phyloP scores from a whole-genome alignment of 2,329 filamentous ascomycete species.

The Calonectria naviculata region DNA sequence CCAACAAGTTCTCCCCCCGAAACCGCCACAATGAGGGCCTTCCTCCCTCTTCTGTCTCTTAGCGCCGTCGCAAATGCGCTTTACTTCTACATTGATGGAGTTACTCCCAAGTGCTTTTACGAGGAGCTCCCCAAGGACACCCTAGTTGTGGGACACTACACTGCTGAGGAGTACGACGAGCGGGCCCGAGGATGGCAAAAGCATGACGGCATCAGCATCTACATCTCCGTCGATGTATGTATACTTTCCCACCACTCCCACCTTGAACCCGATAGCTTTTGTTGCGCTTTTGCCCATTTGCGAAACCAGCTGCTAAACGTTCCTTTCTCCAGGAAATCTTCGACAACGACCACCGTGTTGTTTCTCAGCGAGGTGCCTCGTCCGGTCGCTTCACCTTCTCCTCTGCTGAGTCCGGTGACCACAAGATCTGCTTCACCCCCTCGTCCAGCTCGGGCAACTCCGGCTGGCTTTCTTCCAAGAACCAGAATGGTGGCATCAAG shows the following conservation, averaged over 20 bases:
- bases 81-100: conserved; percentile 95
- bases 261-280: neutral
- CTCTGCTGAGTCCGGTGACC: conserved; percentile 92
- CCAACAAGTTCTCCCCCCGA: neutral
- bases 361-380: conserved; percentile 82
- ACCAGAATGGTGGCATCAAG: conserved; percentile 80
- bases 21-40: conserved; percentile 62
- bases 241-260: neutral
- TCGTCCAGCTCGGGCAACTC: conserved; percentile 76
- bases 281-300: neutral
- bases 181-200: conserved; percentile 74
- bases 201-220: conserved; percentile 82
- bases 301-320: conserved; percentile 13
- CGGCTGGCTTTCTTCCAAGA: conserved; percentile 76
- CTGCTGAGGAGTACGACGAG: conserved; percentile 85
- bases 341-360: conserved; percentile 96
- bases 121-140: conserved; percentile 99
- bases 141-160: conserved; percentile 92
- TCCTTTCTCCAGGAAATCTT: conserved; percentile 79
- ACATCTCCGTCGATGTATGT: conserved; percentile 87
- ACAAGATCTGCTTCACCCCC: conserved; percentile 94
- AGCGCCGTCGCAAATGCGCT: conserved; percentile 78
- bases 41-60: conserved; percentile 76
- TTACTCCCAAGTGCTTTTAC: conserved; percentile 92
- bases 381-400: conserved; percentile 94